Conservation (phyloP, 2,329 filamentous ascomycete genomes). For the Intubia oerlemansii region DNA sequence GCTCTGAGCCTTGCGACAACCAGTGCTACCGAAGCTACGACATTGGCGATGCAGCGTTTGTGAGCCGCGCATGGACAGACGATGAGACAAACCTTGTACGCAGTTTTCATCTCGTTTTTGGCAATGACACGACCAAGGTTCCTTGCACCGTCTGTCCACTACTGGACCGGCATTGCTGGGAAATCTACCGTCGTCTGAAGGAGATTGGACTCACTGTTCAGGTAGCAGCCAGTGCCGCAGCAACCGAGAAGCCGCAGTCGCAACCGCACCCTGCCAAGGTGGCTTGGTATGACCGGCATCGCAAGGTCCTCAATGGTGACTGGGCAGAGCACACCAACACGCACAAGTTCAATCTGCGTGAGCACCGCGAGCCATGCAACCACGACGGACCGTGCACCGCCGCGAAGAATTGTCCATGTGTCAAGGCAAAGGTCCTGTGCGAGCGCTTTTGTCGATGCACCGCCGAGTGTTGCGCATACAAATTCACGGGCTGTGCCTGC, state of each 20-base stretch:
- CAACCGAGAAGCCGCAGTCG: conserved; percentile 12
- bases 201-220: conserved; percentile 19
- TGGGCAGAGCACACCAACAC: conserved; percentile 33
- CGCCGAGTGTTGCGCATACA: conserved; percentile 33
- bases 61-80: conserved; percentile 22
- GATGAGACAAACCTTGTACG: conserved; percentile 26
- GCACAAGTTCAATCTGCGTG: conserved; percentile 32
- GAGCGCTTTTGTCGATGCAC: conserved; percentile 51
- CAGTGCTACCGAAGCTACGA: conserved; percentile 21
- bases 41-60: conserved; percentile 12
- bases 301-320: conserved; percentile 29
- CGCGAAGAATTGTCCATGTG: conserved; percentile 38
- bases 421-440: conserved; percentile 38
- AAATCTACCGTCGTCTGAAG: conserved; percentile 23
- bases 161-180: conserved; percentile 28
- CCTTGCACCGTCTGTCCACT: conserved; percentile 29
- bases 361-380: conserved; percentile 41
- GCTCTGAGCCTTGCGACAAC: conserved; percentile 15
- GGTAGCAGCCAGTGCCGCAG: too few relatives aligned
- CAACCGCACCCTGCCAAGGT: conserved; percentile 16
- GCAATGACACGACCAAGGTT: conserved; percentile 19
- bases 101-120: conserved; percentile 22
- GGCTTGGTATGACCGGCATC: conserved; percentile 34
- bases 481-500: conserved; percentile 48
- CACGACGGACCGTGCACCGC: conserved; percentile 46